Conservation (phyloP, 306 rosid species). For the Senna tora region DNA sequence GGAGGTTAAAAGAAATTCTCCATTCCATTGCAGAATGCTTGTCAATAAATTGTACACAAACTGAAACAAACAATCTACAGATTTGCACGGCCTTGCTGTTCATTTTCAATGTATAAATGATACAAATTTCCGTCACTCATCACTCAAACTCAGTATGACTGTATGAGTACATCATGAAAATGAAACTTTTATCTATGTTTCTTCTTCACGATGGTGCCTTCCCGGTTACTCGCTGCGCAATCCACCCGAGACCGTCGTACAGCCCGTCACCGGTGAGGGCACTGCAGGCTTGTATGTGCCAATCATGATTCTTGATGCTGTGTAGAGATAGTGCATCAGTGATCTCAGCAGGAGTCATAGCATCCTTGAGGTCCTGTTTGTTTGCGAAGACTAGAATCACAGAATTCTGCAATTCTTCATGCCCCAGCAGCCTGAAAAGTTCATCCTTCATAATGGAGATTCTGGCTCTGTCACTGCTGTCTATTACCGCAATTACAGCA, state of each 20-base stretch:
- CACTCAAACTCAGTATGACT: conserved; percentile 44
- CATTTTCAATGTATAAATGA: conserved; percentile 39
- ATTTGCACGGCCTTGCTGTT: conserved; percentile 38
- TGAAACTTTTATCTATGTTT: conserved; percentile 26
- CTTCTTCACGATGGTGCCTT: conserved; percentile 66
- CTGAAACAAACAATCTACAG: conserved; percentile 51
- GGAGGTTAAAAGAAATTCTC: conserved; percentile 20
- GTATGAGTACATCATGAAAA: conserved; percentile 36
- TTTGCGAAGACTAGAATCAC: conserved; percentile 87
- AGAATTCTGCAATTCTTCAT: conserved; percentile 85
- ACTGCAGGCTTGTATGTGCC: conserved; percentile 98
- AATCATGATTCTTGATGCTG: conserved; percentile 98
- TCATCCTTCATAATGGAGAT: conserved; percentile 92
- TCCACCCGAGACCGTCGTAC: conserved; percentile 95
- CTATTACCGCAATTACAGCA: conserved; percentile 88
- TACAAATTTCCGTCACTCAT: conserved; percentile 46
- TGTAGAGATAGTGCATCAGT: conserved; percentile 92
- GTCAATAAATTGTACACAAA: conserved; percentile 31
- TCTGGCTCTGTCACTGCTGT: conserved; percentile 94
- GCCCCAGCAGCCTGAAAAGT: conserved; percentile 91
- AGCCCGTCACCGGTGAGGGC: conserved; percentile 96
- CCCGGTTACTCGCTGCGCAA: conserved; percentile 81
- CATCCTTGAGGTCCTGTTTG: conserved; percentile 98
- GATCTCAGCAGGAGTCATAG: conserved; percentile 98
- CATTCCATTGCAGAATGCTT: background rate